Conservation (phyloP, 495 filamentous ascomycete species). For the Aspergillus bridgeri region DNA sequence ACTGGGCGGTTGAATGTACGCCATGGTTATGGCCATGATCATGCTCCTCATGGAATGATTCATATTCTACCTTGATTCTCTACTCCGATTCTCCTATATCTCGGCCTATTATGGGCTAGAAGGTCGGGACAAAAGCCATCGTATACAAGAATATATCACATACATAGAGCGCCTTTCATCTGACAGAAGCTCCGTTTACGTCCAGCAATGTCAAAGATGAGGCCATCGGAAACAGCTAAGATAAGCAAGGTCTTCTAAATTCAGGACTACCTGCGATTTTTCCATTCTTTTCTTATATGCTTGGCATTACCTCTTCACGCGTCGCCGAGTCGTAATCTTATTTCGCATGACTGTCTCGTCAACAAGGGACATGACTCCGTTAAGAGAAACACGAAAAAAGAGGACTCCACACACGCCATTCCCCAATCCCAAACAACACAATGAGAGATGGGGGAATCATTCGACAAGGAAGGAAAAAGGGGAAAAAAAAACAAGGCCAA, state of each 20-base stretch:
- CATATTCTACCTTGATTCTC: too few species aligned
- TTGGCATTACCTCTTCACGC: slow-evolving; percentile 13
- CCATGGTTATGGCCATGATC: too few species aligned
- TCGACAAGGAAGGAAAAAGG: slow-evolving; percentile 15
- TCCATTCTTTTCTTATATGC: neutral
- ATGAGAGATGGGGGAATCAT: slow-evolving; percentile 5
- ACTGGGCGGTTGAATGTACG: too few species aligned
- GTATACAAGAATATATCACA: neutral
- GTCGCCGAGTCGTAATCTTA: slow-evolving; percentile 23
- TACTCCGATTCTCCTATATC: too few species aligned
- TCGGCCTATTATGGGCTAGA: too few species aligned
- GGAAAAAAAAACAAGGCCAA: slow-evolving; percentile 14
- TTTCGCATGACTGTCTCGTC: slow-evolving; percentile 28
- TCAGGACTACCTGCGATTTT: slow-evolving; percentile 1
- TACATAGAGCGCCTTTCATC: neutral
- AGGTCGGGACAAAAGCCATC: neutral
- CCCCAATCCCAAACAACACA: slow-evolving; percentile 23
- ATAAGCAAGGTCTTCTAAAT: neutral
- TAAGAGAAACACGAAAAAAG: slow-evolving; percentile 25
- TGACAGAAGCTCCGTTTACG: neutral
- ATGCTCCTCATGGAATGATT: too few species aligned
- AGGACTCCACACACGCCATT: slow-evolving; percentile 26
- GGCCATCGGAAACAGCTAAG: neutral
- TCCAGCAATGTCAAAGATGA: neutral
- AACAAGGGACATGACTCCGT: slow-evolving; percentile 24